Base-by-base conservation (phyloP, 441 rosid species). In the Pelargonium cotyledonis region DNA sequence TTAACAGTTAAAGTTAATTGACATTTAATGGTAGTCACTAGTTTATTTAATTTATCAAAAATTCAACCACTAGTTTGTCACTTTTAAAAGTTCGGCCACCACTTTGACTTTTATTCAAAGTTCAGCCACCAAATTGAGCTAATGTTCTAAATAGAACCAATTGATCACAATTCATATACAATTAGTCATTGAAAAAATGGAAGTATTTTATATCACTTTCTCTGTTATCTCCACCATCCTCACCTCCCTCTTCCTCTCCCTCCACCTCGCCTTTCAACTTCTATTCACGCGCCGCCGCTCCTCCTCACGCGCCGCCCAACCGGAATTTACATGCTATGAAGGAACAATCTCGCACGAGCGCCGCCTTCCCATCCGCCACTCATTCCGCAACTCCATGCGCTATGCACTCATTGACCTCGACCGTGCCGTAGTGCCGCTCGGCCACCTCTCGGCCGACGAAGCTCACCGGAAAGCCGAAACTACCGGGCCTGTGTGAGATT, bases 261-360 rank as follows among this genome's bases (percentile, higher is more conserved):
- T 4, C 64, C 75, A 1, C 65, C 14, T 47, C 55, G 15, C 55
- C 26, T 23, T 23, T 23, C 26, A 23, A 23, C 26, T 23, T 23
- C 26, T 23, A 15, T 47, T 47, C 55, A 23, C 26, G 26, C 55
- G 55, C 55, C 55, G 55, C 16, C 55, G 55, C n/a, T n/a, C n/a
- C n/a, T 15, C 2, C 8, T n/a, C n/a, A n/a, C 5, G 53, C 4
- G n/a, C n/a, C 53, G 21, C 44, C 47, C 68, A 66, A 4, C 18
- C 64, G 18, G 70, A 80, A 7, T 26, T 70, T 3, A 78, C 79
- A 0, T 82, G 80, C 66, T 92, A 90, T 69, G 76, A 90, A 81
- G 98, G 98, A 75, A 81, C 81, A 31, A 96, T 93, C 31, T 89
- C 89, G 91, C 97, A 93, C 78, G 85, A 89, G 74, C 96, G 96